A percentile compares a stretch with the other conserved stretches of the same genome.
These are phyloP conservation scores for Diutina catenulata DNA, from an alignment of 1,139 yeast genomes.

Conservation along the genomic window DNA sequence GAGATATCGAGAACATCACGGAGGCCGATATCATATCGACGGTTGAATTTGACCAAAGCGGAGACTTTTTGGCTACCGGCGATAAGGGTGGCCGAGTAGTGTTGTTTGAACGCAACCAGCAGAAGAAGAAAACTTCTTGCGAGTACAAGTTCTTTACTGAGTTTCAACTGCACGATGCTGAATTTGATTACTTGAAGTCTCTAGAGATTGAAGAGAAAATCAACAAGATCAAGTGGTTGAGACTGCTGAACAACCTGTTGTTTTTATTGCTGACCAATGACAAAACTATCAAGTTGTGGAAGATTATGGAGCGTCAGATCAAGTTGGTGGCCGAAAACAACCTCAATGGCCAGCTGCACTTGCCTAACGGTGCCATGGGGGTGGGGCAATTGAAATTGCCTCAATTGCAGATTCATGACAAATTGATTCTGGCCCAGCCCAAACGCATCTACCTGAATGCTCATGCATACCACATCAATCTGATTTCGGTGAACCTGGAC, in stretches of 20 bases:
- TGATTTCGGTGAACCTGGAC: constrained; percentile 88
- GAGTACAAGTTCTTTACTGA: constrained; percentile 95
- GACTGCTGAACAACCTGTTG: constrained; percentile 77
- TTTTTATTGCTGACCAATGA: constrained; percentile 88
- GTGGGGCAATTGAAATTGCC: constrained; percentile 56
- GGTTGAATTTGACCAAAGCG: constrained; percentile 92
- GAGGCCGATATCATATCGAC: constrained; percentile 97
- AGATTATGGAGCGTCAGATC: constrained; percentile 82
- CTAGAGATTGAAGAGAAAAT: constrained; percentile 96
- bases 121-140: constrained; percentile 48
- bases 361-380: constrained; percentile 9
- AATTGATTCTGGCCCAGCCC: constrained; percentile 91
- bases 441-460: constrained; percentile 88
- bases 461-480: constrained; percentile 95
- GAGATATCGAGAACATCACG: constrained; percentile 89
- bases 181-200: constrained; percentile 91
- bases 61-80: constrained; percentile 94
- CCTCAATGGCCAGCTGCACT: constrained; percentile 19
- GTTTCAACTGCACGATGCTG: constrained; percentile 97
- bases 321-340: constrained; percentile 90
- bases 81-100: constrained; percentile 98
- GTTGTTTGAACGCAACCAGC: constrained; percentile 78
- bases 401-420: constrained; percentile 81
- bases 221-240: constrained; percentile 95
- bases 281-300: constrained; percentile 96